Evolutionary conservation across 1,139 yeast genomes (phyloP), one percentile per base, ranked within the genome.

Genomic region (Nakaseomyces bracarensis): DNA sequence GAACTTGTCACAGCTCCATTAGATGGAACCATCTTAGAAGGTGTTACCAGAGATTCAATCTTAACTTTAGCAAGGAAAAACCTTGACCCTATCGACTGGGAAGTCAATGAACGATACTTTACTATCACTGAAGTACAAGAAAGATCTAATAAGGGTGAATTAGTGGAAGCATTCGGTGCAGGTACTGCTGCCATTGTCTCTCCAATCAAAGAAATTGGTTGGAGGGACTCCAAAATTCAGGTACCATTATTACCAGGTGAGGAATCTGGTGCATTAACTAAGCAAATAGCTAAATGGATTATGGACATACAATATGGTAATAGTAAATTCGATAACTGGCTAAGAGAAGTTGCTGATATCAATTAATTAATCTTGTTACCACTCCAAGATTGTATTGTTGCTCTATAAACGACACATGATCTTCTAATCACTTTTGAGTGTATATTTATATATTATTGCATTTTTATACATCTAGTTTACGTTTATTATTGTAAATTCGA

Each of bases 131-230:
- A 91, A 67, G 83, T 91, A 44, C 74, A 73, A 43, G 87, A 83
- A 55, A 77, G 77, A 56, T 82, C 95, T 39, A 69, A 67, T 34
- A 77, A 79, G 63, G 95, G 95, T 45, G 82, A 83, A 61, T 74
- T 91, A 57, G 75, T 87, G 8, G 97, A 91, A 70, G 95, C 96
- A 11, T 91, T 91, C 59, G 98, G 98, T 53, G 73, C 96, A 15
- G 97, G 98, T 57, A 91, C 98, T 43, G 97, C 98, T 43, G 97
- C 97, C 33, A 79, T 89, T 61, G 97, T 91, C 38, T 79, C 95
- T 30, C 97, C 97, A 52, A 86, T 91, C 59, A 77, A 82, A 65
- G 82, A 75, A 54, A 84, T 91, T 59, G 91, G 89, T 46, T 91
- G 78, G 76, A 71, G 74, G 47, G 91, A 82, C 43, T 66, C 79